Percentiles rank a stretch among this genome's conserved stretches.
These are phyloP conservation scores for Auxenochlorella protothecoides DNA, from an alignment of 139 green algal genomes.

Conservation along the genomic window DNA sequence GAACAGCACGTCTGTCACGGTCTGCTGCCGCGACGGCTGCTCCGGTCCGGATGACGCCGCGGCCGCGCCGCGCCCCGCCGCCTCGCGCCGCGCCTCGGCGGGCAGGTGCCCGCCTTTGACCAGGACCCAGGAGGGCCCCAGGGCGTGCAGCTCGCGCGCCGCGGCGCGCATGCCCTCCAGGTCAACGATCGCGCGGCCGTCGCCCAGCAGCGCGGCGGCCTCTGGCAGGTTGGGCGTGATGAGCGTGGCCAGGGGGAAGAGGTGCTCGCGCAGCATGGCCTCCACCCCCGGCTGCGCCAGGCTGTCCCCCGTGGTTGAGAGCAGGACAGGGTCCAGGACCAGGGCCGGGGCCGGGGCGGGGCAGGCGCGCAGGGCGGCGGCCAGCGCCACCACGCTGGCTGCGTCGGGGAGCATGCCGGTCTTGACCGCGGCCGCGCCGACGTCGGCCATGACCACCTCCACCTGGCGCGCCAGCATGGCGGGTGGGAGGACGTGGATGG, in stretches of 20 bases:
- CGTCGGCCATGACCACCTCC: slow-evolving; percentile 68
- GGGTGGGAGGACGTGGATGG: slow-evolving; percentile 46
- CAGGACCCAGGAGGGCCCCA: slow-evolving; percentile 56
- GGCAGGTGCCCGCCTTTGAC: slow-evolving; percentile 86
- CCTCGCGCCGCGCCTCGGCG: not conserved
- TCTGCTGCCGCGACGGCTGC: not conserved
- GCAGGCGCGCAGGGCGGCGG: not conserved
- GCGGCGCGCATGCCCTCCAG: slow-evolving; percentile 53
- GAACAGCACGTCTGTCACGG: slow-evolving; percentile 74
- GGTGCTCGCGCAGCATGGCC: slow-evolving; percentile 30
- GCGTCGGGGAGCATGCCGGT: slow-evolving; percentile 80
- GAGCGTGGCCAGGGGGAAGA: slow-evolving; percentile 73
- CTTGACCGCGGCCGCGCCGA: slow-evolving; percentile 77
- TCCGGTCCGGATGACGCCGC: not conserved
- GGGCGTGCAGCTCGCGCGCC: slow-evolving; percentile 43
- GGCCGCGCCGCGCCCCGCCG: not conserved
- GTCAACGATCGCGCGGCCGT: slow-evolving; percentile 22
- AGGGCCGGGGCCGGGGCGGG: slow-evolving; percentile 16
- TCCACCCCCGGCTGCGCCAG: slow-evolving; percentile 39
- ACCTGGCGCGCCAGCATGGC: slow-evolving; percentile 72
- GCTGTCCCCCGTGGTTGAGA: slow-evolving; percentile 73
- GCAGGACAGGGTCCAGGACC: slow-evolving; percentile 91
- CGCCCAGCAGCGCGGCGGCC: slow-evolving; percentile 69
- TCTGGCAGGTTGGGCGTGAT: slow-evolving; percentile 92
- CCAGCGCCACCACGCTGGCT: not conserved